These are phyloP conservation scores for Ramaria sp. DNA, from an alignment of 768 basidiomycete species.

Conservation along the genomic window DNA sequence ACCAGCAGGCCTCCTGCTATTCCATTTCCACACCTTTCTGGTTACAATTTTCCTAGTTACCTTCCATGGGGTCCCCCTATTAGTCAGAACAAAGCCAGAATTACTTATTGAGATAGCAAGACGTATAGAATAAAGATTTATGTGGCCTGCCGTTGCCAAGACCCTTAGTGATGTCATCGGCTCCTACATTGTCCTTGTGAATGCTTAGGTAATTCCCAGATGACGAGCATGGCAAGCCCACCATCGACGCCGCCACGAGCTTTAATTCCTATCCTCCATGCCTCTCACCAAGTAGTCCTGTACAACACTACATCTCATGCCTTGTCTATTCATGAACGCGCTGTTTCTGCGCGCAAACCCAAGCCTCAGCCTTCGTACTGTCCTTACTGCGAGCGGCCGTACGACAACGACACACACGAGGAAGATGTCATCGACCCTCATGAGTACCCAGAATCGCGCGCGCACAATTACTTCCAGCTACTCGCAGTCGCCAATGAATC, in stretches of 20 bases:
- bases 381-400: slow-evolving; percentile 62
- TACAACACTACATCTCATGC: slow-evolving; percentile 84
- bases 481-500: slow-evolving; percentile 60
- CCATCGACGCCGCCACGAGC: background rate
- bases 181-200: no score
- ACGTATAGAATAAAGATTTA: no score
- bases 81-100: no score
- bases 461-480: slow-evolving; percentile 72
- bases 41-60: no score
- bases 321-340: slow-evolving; percentile 42
- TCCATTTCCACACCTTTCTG: no score
- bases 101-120: no score
- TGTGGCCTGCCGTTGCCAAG: no score
- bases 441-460: slow-evolving; percentile 35
- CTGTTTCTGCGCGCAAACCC: slow-evolving; percentile 13
- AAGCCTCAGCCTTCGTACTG: slow-evolving; percentile 25
- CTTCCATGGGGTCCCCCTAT: no score
- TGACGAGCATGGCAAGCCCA: background rate
- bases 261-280: slow-evolving; percentile 53
- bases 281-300: slow-evolving; percentile 78
- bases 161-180: no score
- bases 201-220: no score
- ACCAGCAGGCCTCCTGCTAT: no score
- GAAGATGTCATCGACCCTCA: slow-evolving; percentile 17
- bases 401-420: slow-evolving; percentile 22